Conservation (phyloP, 768 basidiomycete species). For the Steccherinum ochraceum region DNA sequence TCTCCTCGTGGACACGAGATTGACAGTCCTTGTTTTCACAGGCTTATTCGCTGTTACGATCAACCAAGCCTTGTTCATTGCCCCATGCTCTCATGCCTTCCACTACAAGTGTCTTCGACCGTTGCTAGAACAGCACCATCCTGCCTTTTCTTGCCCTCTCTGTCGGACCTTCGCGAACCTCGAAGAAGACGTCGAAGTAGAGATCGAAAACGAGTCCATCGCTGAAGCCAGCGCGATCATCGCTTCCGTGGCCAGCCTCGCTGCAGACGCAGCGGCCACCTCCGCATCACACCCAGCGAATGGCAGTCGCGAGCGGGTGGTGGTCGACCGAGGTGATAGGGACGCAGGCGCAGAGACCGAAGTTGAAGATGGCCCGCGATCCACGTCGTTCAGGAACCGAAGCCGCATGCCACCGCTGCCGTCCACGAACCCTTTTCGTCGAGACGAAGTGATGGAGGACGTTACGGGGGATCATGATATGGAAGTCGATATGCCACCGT, state of each 20-base stretch:
- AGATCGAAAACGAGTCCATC: conserved; percentile 28
- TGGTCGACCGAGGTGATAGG: conserved; percentile 5
- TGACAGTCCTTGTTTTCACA: conserved; percentile 16
- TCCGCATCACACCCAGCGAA: background rate
- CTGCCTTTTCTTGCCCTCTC: conserved; percentile 91
- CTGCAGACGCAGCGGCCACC: background rate
- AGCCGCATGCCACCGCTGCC: conserved; percentile 8
- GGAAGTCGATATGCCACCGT: background rate
- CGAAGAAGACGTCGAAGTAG: conserved; percentile 89
- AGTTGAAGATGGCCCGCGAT: conserved; percentile 19
- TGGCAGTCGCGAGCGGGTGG: conserved; percentile 6
- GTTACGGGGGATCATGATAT: background rate
- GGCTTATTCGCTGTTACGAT: conserved; percentile 85
- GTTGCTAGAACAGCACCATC: conserved; percentile 80
- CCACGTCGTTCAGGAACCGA: conserved; percentile 16
- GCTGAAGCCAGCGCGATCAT: conserved; percentile 8
- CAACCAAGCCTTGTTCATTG: conserved; percentile 94
- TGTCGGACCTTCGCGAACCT: conserved; percentile 94
- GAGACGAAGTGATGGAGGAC: background rate
- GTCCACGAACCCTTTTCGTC: background rate
- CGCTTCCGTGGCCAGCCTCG: conserved; percentile 7
- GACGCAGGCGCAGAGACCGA: conserved; percentile 27
- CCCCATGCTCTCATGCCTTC: conserved; percentile 94
- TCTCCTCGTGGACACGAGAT: conserved; percentile 9
- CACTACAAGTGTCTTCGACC: conserved; percentile 98